A percentile compares a stretch with the other conserved stretches of the same genome.
Evolutionary conservation across 2,329 filamentous ascomycete species (phyloP).

Genomic region (Mariannaea elegans): DNA sequence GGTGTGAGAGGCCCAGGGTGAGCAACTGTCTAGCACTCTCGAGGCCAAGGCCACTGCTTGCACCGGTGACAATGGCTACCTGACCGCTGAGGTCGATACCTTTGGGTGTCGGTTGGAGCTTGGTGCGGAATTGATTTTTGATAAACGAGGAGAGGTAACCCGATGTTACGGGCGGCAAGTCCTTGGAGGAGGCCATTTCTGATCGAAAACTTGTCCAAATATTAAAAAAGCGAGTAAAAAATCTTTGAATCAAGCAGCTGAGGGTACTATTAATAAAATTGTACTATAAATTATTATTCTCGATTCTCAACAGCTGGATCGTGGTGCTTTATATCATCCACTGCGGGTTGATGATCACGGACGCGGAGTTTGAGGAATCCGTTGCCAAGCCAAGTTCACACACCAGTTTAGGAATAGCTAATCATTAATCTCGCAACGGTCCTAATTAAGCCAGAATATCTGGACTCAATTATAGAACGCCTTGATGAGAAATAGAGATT

Average conservation of each 20-base stretch:
- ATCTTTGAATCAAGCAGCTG: no score
- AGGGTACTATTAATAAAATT: background rate
- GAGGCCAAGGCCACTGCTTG: constrained; percentile 56
- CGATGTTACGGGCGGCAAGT: background rate
- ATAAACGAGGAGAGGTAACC: background rate
- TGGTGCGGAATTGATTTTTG: background rate
- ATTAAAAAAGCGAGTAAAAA: no score
- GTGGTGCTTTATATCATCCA: background rate
- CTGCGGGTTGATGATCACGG: background rate
- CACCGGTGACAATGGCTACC: constrained; percentile 57
- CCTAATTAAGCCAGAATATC: no score
- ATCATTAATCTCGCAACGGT: no score
- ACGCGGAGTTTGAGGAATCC: background rate
- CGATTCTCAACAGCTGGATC: background rate
- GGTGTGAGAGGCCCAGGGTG: constrained; percentile 45
- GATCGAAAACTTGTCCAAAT: no score
- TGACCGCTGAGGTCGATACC: constrained; percentile 41
- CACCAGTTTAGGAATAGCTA: background rate
- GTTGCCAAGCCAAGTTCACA: constrained; percentile 8
- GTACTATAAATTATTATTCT: background rate
- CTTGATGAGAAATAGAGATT: background rate
- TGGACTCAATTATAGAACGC: no score
- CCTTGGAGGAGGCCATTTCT: constrained; percentile 1
- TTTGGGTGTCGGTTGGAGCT: background rate
- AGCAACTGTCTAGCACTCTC: constrained; percentile 53